phyloP scores from a whole-genome alignment of 2,329 filamentous ascomycete genomes.

The Metarhizium anisopliae region DNA sequence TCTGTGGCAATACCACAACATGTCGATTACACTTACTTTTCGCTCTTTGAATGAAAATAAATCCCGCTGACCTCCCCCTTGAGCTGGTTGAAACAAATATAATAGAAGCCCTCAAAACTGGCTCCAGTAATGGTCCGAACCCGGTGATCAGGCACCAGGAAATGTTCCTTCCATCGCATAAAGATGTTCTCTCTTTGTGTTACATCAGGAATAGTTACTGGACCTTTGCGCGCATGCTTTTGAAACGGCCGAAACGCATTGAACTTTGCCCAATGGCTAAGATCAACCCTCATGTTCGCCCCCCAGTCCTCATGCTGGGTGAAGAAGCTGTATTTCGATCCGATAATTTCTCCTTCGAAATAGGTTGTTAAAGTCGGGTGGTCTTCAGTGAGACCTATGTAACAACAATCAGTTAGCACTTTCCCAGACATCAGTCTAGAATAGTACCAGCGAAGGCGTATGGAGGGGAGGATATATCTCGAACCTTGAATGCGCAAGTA shows the following conservation, averaged over 20 bases:
- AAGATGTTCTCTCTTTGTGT: conserved; percentile 82
- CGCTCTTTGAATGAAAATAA: conserved; percentile 96
- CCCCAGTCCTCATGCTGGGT: conserved; percentile 89
- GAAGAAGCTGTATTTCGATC: conserved; percentile 86
- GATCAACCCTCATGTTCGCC: conserved; percentile 80
- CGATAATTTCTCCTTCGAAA: conserved; percentile 97
- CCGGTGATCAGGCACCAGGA: conserved; percentile 88
- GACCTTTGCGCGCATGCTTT: conserved; percentile 47
- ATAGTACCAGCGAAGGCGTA: neutral
- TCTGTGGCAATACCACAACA: neutral
- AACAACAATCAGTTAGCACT: neutral
- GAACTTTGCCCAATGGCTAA: conserved; percentile 90
- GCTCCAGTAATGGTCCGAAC: conserved; percentile 87
- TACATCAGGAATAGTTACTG: conserved; percentile 55
- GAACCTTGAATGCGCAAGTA: conserved; percentile 91
- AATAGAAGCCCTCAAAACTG: conserved; percentile 98
- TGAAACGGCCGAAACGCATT: conserved; percentile 70
- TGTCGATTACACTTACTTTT: conserved; percentile 61
- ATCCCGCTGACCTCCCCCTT: conserved; percentile 82
- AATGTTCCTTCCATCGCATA: conserved; percentile 99
- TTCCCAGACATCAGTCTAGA: neutral
- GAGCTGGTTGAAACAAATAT: conserved; percentile 96
- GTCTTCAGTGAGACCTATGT: conserved; percentile 77
- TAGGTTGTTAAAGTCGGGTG: conserved; percentile 97
- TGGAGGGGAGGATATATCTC: neutral